Evolutionary conservation across 805 yeast genomes (phyloP).

Genomic region (Candida manassasensis): DNA sequence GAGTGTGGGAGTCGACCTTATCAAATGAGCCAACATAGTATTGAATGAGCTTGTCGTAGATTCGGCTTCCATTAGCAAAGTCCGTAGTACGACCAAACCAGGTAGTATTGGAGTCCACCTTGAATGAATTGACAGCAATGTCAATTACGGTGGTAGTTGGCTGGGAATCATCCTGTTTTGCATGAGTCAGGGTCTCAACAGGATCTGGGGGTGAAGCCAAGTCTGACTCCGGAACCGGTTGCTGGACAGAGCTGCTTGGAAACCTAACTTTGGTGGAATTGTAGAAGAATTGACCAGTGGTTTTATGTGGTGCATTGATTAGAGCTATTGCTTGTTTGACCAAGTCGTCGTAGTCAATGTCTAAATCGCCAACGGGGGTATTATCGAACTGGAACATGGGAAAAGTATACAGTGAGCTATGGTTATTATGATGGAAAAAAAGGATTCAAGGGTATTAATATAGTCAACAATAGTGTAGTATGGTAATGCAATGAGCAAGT

Average conservation of each 20-base stretch:
- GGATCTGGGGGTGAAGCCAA: too few relatives aligned
- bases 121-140: background rate
- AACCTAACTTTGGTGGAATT: too few relatives aligned
- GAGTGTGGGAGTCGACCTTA: slow-evolving; percentile 21
- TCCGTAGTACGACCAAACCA: slow-evolving; percentile 1
- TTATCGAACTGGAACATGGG: background rate
- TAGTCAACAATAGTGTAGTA: too few relatives aligned
- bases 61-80: background rate
- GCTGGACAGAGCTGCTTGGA: too few relatives aligned
- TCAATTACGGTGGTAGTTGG: background rate
- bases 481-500: too few relatives aligned
- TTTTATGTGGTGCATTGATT: background rate
- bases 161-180: too few relatives aligned
- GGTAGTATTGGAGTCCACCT: background rate
- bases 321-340: background rate
- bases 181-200: too few relatives aligned
- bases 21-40: slow-evolving; percentile 1
- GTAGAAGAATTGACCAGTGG: background rate
- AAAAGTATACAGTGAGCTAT: too few relatives aligned
- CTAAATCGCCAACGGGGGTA: background rate
- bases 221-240: too few relatives aligned
- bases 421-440: too few relatives aligned
- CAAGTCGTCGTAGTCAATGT: background rate
- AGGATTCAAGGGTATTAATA: too few relatives aligned
- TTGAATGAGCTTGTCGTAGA: background rate